Percentiles rank a stretch among this genome's conserved stretches.
These are phyloP conservation scores for Neoarthrinium moseri DNA, from an alignment of 2,329 filamentous ascomycete species.

Conservation along the genomic window DNA sequence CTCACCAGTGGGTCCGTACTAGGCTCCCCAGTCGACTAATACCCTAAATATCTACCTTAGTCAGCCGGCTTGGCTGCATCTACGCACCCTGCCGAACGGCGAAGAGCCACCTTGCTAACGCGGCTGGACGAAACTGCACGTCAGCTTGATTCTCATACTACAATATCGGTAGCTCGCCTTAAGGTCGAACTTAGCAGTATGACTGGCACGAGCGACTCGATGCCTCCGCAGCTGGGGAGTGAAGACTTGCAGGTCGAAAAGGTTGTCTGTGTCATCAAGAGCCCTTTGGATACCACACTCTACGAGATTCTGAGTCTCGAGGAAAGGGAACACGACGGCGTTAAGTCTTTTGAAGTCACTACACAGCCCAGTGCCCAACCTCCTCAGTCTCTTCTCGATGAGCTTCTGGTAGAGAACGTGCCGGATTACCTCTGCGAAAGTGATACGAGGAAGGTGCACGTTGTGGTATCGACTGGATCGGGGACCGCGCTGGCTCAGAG, in stretches of 20 bases:
- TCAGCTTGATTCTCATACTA: too few relatives aligned
- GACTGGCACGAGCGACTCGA: too few relatives aligned
- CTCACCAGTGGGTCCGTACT: neutral
- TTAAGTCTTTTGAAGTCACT: conserved; percentile 25
- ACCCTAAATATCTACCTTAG: too few relatives aligned
- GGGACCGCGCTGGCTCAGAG: conserved; percentile 56
- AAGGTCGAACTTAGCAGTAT: too few relatives aligned
- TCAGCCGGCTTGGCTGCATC: too few relatives aligned
- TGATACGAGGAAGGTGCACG: conserved; percentile 43
- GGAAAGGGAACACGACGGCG: conserved; percentile 21
- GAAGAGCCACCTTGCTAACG: too few relatives aligned
- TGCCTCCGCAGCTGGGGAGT: too few relatives aligned
- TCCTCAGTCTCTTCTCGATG: conserved; percentile 33
- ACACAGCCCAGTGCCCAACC: conserved; percentile 31
- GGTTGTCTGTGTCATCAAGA: conserved; percentile 26
- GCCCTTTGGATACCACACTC: conserved; percentile 7
- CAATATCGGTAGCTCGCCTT: too few relatives aligned
- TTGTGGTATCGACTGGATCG: conserved; percentile 67
- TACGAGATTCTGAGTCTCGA: conserved; percentile 38
- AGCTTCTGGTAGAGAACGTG: conserved; percentile 32
- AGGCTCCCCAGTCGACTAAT: neutral
- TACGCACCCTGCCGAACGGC: too few relatives aligned
- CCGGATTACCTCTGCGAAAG: conserved; percentile 34
- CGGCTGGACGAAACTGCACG: too few relatives aligned
- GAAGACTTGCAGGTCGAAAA: conserved; percentile 27